phyloP scores from a whole-genome alignment of 805 yeast species.

The Danielia oregonensis region DNA sequence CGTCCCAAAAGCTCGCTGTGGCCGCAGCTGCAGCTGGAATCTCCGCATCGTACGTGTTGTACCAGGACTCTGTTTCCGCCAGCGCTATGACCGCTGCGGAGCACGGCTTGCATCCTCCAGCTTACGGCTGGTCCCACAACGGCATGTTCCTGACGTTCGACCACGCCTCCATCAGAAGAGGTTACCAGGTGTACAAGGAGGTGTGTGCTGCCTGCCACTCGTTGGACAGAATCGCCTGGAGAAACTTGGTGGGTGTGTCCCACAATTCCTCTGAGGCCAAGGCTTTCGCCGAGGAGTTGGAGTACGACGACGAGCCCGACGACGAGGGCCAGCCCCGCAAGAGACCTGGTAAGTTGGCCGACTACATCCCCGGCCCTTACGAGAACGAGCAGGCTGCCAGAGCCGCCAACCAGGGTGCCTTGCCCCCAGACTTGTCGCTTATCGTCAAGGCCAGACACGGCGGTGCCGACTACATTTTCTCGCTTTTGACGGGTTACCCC shows the following conservation, averaged over 20 bases:
- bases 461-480: constrained; percentile 90
- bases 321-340: constrained; percentile 96
- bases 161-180: constrained; percentile 96
- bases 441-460: constrained; percentile 99
- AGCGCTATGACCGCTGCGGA: constrained; percentile 98
- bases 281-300: constrained; percentile 92
- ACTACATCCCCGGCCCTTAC: constrained; percentile 91
- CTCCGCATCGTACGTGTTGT: constrained; percentile 75
- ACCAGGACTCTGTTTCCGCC: constrained; percentile 82
- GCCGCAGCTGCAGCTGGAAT: constrained; percentile 71
- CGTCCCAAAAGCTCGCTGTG: constrained; percentile 48
- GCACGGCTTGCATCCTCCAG: constrained; percentile 97
- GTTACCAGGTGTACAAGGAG: constrained; percentile 97
- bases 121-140: constrained; percentile 88
- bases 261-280: constrained; percentile 88
- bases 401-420: constrained; percentile 99
- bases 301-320: constrained; percentile 95
- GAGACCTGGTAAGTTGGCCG: constrained; percentile 98
- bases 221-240: constrained; percentile 95
- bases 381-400: constrained; percentile 99
- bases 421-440: constrained; percentile 95
- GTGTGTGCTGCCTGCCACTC: constrained; percentile 99
- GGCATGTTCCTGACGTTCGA: constrained; percentile 90
- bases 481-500: constrained; percentile 96
- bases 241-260: constrained; percentile 94